Base-by-base conservation (phyloP, 768 basidiomycete genomes). In the Boletus eberwhitei region DNA sequence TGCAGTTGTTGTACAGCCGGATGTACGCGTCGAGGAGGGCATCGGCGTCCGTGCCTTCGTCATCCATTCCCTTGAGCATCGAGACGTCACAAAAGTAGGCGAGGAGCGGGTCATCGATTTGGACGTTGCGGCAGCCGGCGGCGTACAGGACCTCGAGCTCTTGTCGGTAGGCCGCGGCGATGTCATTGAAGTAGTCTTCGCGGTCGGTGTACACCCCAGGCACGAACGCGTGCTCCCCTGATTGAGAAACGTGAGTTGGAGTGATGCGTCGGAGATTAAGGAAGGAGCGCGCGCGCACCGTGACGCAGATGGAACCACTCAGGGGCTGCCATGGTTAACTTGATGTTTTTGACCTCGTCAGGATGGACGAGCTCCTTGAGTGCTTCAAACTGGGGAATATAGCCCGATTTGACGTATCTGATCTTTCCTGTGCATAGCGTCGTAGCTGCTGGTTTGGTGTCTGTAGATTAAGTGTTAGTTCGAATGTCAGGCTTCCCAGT, bases 301-400 rank as follows among this genome's bases (percentile, higher is more conserved):
- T 85, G 84, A 24, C 82, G 79, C 29, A 86, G 79, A 65, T 86
- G 85, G 67, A 82, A 85, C 84, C 86, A 87, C 35, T 83, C 82
- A 4, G 87, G 88, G 0, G 86, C 81, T 55, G 82, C 85, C 69
- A 88, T 74, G 14, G 85, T 89, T 54, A 90, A 63, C 67, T 92
- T 90, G 68, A 90, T 78, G 62, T 77, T 75, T 63, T 78, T 77
- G 54, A 86, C 81, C 61, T 88, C 85, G 70, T 86, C 78, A 8
- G 80, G 74, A 17, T 79, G 63, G 24, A 86, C 83, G 19, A 85
- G 63, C 26, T 67, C 71, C 67, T 85, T 87, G 53, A 86, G 71
- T 47, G 75, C 80, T 53, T 83, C 79, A 64, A 85, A 88, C 56
- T 87, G 80, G 26, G 84, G 77, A 9, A 82, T 64, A 61, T 86